A percentile compares a stretch with the other conserved stretches of the same genome.
phyloP scores from a whole-genome alignment of 139 green algal genomes.

The Chlorella vulgaris region DNA sequence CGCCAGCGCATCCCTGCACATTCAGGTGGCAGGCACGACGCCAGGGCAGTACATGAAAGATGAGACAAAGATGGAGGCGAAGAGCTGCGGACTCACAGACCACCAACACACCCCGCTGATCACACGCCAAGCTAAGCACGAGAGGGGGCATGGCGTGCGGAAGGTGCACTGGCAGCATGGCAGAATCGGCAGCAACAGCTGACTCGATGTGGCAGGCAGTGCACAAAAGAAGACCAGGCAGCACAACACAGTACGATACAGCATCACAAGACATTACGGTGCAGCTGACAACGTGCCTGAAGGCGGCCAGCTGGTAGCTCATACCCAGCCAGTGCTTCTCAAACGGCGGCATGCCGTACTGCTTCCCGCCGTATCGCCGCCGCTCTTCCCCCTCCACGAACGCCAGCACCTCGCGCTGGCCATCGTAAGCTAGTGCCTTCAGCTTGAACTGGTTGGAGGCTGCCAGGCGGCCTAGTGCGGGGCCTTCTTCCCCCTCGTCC shows the following conservation, averaged over 20 bases:
- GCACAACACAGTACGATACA: background rate
- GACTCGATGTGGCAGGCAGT: background rate
- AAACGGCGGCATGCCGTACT: conserved; percentile 1
- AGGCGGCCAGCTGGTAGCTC: conserved; percentile 14
- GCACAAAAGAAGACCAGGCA: too few relatives aligned
- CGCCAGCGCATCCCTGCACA: conserved; percentile 19
- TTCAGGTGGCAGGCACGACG: background rate
- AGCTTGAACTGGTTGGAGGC: background rate
- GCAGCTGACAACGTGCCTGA: background rate
- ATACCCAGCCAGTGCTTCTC: conserved; percentile 28
- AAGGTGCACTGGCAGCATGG: too few relatives aligned
- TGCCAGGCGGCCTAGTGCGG: background rate
- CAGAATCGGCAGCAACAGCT: background rate
- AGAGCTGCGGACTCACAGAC: background rate
- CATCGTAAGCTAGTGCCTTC: background rate
- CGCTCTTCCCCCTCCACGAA: conserved; percentile 1
- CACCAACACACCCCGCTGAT: too few relatives aligned
- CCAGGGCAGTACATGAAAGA: background rate
- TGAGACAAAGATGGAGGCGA: background rate
- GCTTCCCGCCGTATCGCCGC: background rate
- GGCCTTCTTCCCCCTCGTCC: background rate
- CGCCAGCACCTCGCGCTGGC: background rate
- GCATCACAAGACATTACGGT: background rate
- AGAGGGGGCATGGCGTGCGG: background rate
- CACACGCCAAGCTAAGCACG: background rate